Evolutionary conservation across 1,139 yeast species (phyloP).

Genomic region (Saccharomyces hybrid): DNA sequence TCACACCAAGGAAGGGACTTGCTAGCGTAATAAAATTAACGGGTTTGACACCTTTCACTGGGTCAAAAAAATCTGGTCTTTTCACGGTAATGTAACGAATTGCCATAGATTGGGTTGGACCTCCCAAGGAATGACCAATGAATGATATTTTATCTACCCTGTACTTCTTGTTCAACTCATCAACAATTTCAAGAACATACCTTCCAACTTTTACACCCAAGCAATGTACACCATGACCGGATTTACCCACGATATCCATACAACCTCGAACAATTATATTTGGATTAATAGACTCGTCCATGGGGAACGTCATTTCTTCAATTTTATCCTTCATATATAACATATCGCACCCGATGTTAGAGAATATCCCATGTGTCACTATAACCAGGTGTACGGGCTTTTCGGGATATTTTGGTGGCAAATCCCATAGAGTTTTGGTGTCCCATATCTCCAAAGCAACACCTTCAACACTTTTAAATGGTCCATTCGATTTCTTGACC

Average conservation of each 20-base stretch:
- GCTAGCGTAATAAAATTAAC: constrained; percentile 53
- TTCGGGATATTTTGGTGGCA: constrained; percentile 37
- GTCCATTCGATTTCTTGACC: constrained; percentile 11
- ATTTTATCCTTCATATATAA: constrained; percentile 52
- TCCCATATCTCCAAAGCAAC: constrained; percentile 37
- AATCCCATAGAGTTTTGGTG: constrained; percentile 48
- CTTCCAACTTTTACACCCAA: constrained; percentile 55
- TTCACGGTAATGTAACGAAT: constrained; percentile 44
- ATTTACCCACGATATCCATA: constrained; percentile 53
- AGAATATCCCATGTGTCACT: constrained; percentile 60
- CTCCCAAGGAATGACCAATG: constrained; percentile 62
- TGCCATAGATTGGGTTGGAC: constrained; percentile 58
- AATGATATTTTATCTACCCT: constrained; percentile 48
- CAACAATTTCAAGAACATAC: constrained; percentile 44
- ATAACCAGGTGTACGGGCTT: constrained; percentile 53
- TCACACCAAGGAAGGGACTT: constrained; percentile 55
- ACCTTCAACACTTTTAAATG: constrained; percentile 9
- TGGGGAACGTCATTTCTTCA: constrained; percentile 31
- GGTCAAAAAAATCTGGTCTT: constrained; percentile 47
- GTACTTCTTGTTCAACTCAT: constrained; percentile 30
- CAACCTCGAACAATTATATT: constrained; percentile 53
- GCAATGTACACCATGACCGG: constrained; percentile 54
- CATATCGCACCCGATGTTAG: constrained; percentile 59
- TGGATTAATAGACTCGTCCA: constrained; percentile 22
- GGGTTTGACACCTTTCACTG: constrained; percentile 37